Conservation (phyloP, 495 filamentous ascomycete species). For the Amorphotheca resinae region DNA sequence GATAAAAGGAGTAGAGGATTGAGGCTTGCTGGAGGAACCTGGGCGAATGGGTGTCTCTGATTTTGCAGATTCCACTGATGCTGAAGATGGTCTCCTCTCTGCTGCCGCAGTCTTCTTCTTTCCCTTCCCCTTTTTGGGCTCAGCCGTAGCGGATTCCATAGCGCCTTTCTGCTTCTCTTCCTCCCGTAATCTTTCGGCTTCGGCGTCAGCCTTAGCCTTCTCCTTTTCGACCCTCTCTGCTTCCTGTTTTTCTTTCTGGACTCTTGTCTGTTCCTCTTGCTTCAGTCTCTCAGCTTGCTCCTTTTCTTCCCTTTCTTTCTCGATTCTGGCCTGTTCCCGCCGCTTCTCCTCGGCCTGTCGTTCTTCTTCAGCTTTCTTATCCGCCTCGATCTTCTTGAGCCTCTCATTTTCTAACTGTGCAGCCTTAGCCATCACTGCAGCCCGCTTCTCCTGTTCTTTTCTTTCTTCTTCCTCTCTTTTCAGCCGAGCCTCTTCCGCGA, state of each 20-base stretch:
- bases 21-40: conserved; percentile 1
- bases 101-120: neutral
- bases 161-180: neutral
- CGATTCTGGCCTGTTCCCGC: neutral
- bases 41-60: neutral
- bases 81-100: neutral
- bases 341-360: conserved; percentile 1
- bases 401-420: conserved; percentile 6
- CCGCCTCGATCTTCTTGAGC: conserved; percentile 1
- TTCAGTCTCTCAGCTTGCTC: conserved; percentile 3
- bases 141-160: neutral
- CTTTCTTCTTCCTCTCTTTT: conserved; percentile 13
- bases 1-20: conserved; percentile 15
- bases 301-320: conserved; percentile 7
- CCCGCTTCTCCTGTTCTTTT: conserved; percentile 11
- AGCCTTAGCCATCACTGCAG: conserved; percentile 5
- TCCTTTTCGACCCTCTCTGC: neutral
- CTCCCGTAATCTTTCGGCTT: conserved; percentile 2
- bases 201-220: conserved; percentile 5
- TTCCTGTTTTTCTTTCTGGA: conserved; percentile 1
- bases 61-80: neutral
- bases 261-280: neutral
- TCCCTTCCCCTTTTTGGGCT: neutral
- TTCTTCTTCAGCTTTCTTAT: conserved; percentile 6
- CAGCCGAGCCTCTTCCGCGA: conserved; percentile 7